Evolutionary conservation across 768 basidiomycete genomes (phyloP).

Genomic region (Amanita rimosa): DNA sequence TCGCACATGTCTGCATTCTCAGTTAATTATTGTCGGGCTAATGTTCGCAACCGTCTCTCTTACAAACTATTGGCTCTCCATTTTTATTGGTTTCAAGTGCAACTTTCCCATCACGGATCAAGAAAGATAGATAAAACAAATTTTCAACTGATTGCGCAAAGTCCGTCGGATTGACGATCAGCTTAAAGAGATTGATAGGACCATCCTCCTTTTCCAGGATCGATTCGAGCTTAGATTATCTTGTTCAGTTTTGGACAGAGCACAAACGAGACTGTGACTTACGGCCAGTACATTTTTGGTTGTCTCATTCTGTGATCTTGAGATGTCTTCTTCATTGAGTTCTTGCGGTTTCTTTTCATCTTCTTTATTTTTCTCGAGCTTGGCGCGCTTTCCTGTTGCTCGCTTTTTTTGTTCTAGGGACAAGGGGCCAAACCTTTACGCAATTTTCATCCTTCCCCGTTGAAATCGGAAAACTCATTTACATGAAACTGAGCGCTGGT

Average conservation of each 20-base stretch:
- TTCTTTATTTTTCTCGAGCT: slow-evolving; percentile 61
- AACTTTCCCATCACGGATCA: slow-evolving; percentile 78
- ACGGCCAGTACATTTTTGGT: slow-evolving; percentile 76
- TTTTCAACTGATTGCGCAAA: slow-evolving; percentile 97
- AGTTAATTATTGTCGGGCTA: neutral
- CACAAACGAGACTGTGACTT: slow-evolving; percentile 13
- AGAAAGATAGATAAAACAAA: slow-evolving; percentile 88
- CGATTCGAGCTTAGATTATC: slow-evolving; percentile 39
- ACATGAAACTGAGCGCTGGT: slow-evolving; percentile 87
- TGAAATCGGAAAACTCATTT: slow-evolving; percentile 13
- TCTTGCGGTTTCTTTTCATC: slow-evolving; percentile 68
- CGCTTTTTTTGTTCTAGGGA: slow-evolving; percentile 80
- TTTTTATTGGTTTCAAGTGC: slow-evolving; percentile 57
- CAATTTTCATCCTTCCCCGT: slow-evolving; percentile 9
- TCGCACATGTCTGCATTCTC: slow-evolving; percentile 48
- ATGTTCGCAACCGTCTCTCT: slow-evolving; percentile 13
- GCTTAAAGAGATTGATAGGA: slow-evolving; percentile 68
- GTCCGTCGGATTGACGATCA: slow-evolving; percentile 82
- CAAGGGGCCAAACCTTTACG: slow-evolving; percentile 82
- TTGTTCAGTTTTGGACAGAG: neutral
- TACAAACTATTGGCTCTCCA: slow-evolving; percentile 70
- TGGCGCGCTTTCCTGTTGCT: slow-evolving; percentile 42
- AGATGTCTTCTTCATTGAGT: slow-evolving; percentile 73
- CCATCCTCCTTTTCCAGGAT: slow-evolving; percentile 39
- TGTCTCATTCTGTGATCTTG: slow-evolving; percentile 79